A percentile compares a stretch with the other conserved stretches of the same genome.
Evolutionary conservation across 306 rosid genomes (phyloP).

Genomic region (Gastrolobium bilobum): DNA sequence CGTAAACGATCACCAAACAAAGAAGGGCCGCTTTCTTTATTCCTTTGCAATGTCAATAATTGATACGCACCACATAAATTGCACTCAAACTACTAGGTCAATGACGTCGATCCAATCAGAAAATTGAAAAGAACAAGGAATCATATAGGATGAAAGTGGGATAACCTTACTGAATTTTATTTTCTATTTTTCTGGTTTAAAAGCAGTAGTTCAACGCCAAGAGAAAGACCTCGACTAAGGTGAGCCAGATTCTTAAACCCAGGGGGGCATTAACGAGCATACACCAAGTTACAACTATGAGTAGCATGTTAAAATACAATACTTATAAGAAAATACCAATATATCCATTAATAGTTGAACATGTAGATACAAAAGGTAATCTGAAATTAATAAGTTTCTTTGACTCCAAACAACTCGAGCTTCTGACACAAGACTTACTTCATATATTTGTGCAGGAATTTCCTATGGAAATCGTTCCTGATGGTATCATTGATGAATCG

Average conservation of each 20-base stretch:
- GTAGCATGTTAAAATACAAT: slow-evolving; percentile 33
- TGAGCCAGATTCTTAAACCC: slow-evolving; percentile 2
- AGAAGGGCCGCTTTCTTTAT: neutral
- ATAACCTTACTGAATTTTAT: neutral
- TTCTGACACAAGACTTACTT: slow-evolving; percentile 56
- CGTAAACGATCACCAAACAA: neutral
- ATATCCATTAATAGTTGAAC: slow-evolving; percentile 15
- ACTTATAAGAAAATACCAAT: neutral
- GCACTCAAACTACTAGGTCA: neutral
- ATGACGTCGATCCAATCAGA: neutral
- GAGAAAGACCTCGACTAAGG: neutral
- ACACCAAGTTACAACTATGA: slow-evolving; percentile 24
- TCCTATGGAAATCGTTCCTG: slow-evolving; percentile 93
- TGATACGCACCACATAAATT: neutral
- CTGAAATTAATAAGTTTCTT: slow-evolving; percentile 10
- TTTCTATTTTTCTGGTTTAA: neutral
- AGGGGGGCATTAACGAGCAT: slow-evolving; percentile 30
- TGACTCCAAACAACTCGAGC: slow-evolving; percentile 11
- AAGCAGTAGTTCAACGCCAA: neutral
- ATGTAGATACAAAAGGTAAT: slow-evolving; percentile 34
- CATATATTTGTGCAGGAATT: slow-evolving; percentile 92
- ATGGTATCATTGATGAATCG: slow-evolving; percentile 95
- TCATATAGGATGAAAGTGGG: neutral
- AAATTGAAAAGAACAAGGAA: neutral
- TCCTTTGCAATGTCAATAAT: neutral